These are phyloP conservation scores for Apostasia shenzhenica DNA, from an alignment of 106 monocot genomes.

Conservation along the genomic window DNA sequence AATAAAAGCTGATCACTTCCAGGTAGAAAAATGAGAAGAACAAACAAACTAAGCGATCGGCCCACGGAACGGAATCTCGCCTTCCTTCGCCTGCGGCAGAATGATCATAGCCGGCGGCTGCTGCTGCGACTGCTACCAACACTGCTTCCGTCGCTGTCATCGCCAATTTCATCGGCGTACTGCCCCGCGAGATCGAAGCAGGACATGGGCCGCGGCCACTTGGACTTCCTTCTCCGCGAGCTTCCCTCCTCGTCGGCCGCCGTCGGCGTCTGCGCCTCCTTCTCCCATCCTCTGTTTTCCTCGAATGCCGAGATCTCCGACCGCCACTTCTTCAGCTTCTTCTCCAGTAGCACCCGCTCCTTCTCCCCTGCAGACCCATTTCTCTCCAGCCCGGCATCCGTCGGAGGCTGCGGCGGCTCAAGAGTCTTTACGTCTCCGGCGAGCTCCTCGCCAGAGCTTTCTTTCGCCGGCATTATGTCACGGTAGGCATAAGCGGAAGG, in stretches of 20 bases:
- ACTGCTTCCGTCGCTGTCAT: background rate
- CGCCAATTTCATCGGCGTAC: background rate
- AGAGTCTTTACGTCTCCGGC: background rate
- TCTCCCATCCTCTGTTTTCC: slow-evolving; percentile 3
- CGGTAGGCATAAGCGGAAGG: slow-evolving; percentile 12
- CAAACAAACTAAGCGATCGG: too few species aligned
- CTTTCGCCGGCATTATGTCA: slow-evolving; percentile 4
- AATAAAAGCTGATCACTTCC: too few species aligned
- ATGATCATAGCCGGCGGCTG: background rate
- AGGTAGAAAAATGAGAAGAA: too few species aligned
- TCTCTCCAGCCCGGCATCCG: slow-evolving; percentile 3
- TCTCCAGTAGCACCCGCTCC: slow-evolving; percentile 27
- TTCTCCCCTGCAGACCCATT: slow-evolving; percentile 2
- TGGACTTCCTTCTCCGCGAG: background rate
- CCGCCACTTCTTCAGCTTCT: slow-evolving; percentile 39
- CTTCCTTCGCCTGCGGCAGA: too few species aligned
- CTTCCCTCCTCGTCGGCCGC: background rate
- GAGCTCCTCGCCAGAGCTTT: slow-evolving; percentile 16
- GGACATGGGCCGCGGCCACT: slow-evolving; percentile 5
- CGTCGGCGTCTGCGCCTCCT: background rate
- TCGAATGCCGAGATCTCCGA: slow-evolving; percentile 5
- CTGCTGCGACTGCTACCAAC: slow-evolving; percentile 1
- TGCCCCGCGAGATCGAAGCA: slow-evolving; percentile 8
- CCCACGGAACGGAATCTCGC: too few species aligned
- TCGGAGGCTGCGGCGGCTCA: background rate